phyloP scores from a whole-genome alignment of 306 rosid genomes.

The Vigna radiata region DNA sequence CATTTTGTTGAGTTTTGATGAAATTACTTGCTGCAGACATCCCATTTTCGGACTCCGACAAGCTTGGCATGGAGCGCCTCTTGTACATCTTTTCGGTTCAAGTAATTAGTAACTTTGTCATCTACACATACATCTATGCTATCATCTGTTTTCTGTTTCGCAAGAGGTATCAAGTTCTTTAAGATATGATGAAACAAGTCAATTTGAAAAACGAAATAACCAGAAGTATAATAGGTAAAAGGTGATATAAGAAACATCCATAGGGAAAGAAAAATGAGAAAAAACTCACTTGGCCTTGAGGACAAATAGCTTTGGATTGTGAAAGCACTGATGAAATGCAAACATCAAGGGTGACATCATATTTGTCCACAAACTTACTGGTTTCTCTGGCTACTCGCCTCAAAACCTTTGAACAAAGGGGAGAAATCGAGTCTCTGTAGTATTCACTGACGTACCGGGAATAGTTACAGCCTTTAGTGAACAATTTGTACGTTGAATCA shows the following conservation, averaged over 20 bases:
- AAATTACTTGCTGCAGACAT: slow-evolving; percentile 82
- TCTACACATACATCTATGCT: slow-evolving; percentile 88
- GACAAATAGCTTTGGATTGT: slow-evolving; percentile 60
- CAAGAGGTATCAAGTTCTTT: background rate
- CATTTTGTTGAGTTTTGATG: background rate
- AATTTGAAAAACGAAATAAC: background rate
- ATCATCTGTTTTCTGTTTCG: slow-evolving; percentile 65
- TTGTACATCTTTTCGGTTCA: slow-evolving; percentile 77
- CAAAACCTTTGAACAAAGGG: slow-evolving; percentile 59
- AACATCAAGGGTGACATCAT: slow-evolving; percentile 76
- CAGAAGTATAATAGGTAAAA: background rate
- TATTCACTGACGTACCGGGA: slow-evolving; percentile 53
- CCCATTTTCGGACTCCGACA: slow-evolving; percentile 81
- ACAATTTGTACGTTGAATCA: slow-evolving; percentile 49
- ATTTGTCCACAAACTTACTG: slow-evolving; percentile 70
- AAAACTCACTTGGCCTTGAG: slow-evolving; percentile 53
- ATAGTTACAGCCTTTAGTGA: slow-evolving; percentile 50
- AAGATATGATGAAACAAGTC: slow-evolving; percentile 2
- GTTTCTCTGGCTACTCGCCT: slow-evolving; percentile 67
- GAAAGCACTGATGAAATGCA: slow-evolving; percentile 70
- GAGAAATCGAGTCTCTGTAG: slow-evolving; percentile 50
- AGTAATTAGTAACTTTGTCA: slow-evolving; percentile 80
- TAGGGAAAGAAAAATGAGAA: background rate
- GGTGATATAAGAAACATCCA: background rate
- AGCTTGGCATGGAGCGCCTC: slow-evolving; percentile 79